These are phyloP conservation scores for Eimeria maxima DNA, from an alignment of 169 alveolate genomes.

Conservation along the genomic window DNA sequence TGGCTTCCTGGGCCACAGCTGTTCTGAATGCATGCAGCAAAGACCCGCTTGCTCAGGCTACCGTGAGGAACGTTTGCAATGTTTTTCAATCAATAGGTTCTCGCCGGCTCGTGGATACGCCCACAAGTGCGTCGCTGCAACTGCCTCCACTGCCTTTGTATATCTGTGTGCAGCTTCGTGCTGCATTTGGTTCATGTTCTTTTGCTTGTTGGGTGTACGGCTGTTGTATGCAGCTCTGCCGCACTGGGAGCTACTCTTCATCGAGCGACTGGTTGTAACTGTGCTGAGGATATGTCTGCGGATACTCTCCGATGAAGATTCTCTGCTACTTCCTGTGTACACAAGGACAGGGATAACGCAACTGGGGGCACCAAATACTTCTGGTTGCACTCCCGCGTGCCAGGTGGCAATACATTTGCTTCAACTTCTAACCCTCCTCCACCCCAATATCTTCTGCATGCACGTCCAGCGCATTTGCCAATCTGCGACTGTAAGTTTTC, in stretches of 20 bases:
- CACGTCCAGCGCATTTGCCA: slow-evolving; percentile 76
- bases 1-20: slow-evolving; percentile 34
- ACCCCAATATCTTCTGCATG: slow-evolving; percentile 81
- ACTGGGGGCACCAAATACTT: not conserved
- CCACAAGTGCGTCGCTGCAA: slow-evolving; percentile 56
- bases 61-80: slow-evolving; percentile 53
- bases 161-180: not conserved
- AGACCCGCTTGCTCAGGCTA: slow-evolving; percentile 61
- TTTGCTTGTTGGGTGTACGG: not conserved
- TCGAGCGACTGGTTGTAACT: slow-evolving; percentile 81
- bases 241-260: slow-evolving; percentile 79
- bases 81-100: slow-evolving; percentile 55
- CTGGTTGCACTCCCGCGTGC: slow-evolving; percentile 48
- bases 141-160: not conserved
- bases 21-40: slow-evolving; percentile 60
- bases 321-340: slow-evolving; percentile 61
- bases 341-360: slow-evolving; percentile 2
- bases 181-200: not conserved
- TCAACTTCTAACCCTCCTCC: slow-evolving; percentile 74
- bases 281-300: slow-evolving; percentile 74
- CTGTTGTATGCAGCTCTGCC: slow-evolving; percentile 61
- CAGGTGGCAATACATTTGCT: slow-evolving; percentile 65
- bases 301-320: slow-evolving; percentile 46
- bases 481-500: slow-evolving; percentile 47
- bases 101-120: slow-evolving; percentile 70